phyloP scores from a whole-genome alignment of 441 rosid species.

The Pelargonium cotyledonis region DNA sequence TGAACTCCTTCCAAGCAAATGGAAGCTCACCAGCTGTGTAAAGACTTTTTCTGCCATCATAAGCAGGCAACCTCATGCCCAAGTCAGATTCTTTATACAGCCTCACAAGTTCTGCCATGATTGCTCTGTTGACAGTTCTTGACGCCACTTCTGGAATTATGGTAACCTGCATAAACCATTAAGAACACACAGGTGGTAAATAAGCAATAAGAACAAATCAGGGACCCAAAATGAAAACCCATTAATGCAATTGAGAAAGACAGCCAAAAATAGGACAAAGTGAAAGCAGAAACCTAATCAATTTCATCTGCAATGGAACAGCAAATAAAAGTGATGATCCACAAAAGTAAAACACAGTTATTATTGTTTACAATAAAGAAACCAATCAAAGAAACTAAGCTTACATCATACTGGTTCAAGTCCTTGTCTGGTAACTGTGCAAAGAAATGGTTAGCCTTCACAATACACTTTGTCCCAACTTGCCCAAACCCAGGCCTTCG shows the following conservation, averaged over 20 bases:
- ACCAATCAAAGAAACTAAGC: conserved; percentile 24
- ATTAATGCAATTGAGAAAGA: conserved; percentile 28
- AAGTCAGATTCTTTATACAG: conserved; percentile 76
- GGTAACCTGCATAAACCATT: conserved; percentile 66
- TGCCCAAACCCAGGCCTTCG: conserved; percentile 83
- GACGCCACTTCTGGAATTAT: conserved; percentile 91
- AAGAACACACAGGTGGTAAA: conserved; percentile 21
- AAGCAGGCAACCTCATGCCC: conserved; percentile 89
- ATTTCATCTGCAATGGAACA: conserved; percentile 34
- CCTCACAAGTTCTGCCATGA: conserved; percentile 84
- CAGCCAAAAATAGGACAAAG: conserved; percentile 12
- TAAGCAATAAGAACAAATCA: conserved; percentile 38
- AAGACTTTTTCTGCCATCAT: conserved; percentile 89
- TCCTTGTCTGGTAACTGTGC: conserved; percentile 84
- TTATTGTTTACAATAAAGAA: not conserved
- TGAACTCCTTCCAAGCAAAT: conserved; percentile 78
- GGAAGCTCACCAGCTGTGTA: conserved; percentile 98
- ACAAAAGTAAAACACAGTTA: not conserved
- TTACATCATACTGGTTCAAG: conserved; percentile 90
- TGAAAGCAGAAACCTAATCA: conserved; percentile 27
- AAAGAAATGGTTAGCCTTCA: conserved; percentile 95
- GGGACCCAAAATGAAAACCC: conserved; percentile 25
- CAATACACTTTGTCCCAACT: conserved; percentile 83
- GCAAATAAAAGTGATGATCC: conserved; percentile 7
- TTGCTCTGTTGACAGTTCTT: conserved; percentile 72